Conservation (phyloP, 805 yeast species). For the Metschnikowia peoriensis region DNA sequence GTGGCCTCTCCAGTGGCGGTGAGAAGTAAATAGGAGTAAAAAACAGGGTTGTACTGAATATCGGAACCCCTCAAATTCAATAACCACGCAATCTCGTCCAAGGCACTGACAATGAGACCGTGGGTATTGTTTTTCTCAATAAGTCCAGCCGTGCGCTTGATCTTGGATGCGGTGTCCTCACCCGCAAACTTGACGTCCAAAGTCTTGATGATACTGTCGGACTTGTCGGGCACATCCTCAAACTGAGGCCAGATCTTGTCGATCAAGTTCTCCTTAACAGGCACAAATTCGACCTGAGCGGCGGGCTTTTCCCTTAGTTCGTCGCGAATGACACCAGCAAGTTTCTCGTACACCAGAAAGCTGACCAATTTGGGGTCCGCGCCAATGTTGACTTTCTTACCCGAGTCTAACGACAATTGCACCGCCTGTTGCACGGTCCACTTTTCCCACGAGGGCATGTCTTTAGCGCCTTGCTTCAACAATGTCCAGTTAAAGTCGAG, state of each 20-base stretch:
- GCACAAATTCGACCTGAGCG: slow-evolving; percentile 41
- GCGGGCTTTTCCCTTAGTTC: slow-evolving; percentile 23
- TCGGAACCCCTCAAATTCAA: slow-evolving; percentile 54
- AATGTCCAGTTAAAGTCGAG: slow-evolving; percentile 60
- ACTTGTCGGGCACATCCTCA: slow-evolving; percentile 57
- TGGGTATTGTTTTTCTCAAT: slow-evolving; percentile 26
- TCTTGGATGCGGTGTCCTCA: slow-evolving; percentile 56
- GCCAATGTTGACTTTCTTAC: slow-evolving; percentile 35
- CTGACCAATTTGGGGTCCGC: slow-evolving; percentile 53
- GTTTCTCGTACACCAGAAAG: slow-evolving; percentile 29
- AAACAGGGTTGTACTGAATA: slow-evolving; percentile 55
- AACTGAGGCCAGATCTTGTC: slow-evolving; percentile 71
- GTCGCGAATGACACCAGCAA: slow-evolving; percentile 31
- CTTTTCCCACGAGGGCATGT: slow-evolving; percentile 56
- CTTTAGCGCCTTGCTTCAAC: slow-evolving; percentile 50
- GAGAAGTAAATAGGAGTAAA: slow-evolving; percentile 43
- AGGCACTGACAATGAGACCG: slow-evolving; percentile 43
- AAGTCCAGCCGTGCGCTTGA: slow-evolving; percentile 39
- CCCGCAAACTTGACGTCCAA: slow-evolving; percentile 64
- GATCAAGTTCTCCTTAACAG: slow-evolving; percentile 61
- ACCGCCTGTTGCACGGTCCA: slow-evolving; percentile 54
- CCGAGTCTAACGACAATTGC: slow-evolving; percentile 49
- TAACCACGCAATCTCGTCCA: slow-evolving; percentile 56
- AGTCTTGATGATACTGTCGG: slow-evolving; percentile 50
- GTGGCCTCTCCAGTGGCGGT: slow-evolving; percentile 28